Evolutionary conservation across 371 early-diverging fungal genomes (phyloP), one percentile per base, ranked within the genome.

Genomic region (Mucor piriformis): DNA sequence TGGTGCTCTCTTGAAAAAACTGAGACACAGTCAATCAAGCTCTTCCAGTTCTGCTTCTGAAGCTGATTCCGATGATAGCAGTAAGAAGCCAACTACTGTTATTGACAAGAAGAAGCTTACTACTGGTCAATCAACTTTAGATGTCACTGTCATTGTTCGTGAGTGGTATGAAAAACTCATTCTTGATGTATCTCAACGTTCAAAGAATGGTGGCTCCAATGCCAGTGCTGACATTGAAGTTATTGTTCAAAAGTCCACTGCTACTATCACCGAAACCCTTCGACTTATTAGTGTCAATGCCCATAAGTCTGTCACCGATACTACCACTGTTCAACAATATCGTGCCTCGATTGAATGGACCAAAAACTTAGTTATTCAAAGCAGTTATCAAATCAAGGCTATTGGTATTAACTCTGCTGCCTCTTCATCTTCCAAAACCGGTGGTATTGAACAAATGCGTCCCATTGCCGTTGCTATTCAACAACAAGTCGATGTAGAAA

Each of bases 91-190:
- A 32, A 49, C 43, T 40, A 50, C 27, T 18, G 32, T 34, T 50
- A 15, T 47, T 25, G 66, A 60, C 15, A 60, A 57, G 34, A 46
- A 59, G 16, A 63, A 67, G 29, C 27, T 59, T 16, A 35, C 54
- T 29, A 40, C 35, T 27, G 49, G 49, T 20, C 35, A 48, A 25
- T 44, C 53, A 40, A 47, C 50, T 32, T 32, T 57, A 38, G 63
- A 70, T 48, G 64, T 69, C 35, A 67, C 70, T 35, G 23, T 59
- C 2, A 70, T 70, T 47, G 54, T 76, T 23, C 50, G 55, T 15
- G 51, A 67, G n/a, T 76, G 76, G 76, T 70, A 58, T 40, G 57
- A 61, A 18, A 42, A 66, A 29, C 48, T 76, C 3, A 64, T 68
- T 12, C 38, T 62, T 7, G 72, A 72, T 50, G 62, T 76, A 6